phyloP scores from a whole-genome alignment of 495 filamentous ascomycete species.

The Neurospora intermedia region DNA sequence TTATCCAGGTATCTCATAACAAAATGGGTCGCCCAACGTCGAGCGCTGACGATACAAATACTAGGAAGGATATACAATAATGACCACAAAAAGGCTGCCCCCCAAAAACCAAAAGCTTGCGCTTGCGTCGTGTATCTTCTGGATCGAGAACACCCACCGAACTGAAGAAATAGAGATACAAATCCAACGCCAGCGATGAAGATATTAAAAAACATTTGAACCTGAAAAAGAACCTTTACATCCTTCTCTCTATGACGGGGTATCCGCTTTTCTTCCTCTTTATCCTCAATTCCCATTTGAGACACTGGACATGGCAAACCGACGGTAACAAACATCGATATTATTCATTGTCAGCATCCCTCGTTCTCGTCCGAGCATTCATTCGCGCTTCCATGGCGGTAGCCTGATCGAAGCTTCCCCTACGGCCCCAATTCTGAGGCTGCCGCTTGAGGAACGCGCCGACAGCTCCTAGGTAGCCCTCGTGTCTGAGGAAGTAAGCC shows the following conservation, averaged over 20 bases:
- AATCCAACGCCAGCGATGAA: not conserved
- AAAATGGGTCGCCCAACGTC: not conserved
- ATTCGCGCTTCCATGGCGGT: conserved; percentile 6
- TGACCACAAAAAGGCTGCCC: not conserved
- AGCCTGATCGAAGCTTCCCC: conserved; percentile 53
- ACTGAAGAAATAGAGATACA: not conserved
- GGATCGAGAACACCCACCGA: not conserved
- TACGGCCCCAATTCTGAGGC: conserved; percentile 81
- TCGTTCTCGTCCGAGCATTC: conserved; percentile 1
- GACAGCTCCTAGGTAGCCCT: conserved; percentile 93
- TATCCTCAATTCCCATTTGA: not conserved
- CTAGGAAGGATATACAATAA: not conserved
- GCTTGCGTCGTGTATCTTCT: not conserved
- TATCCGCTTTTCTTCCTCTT: not conserved
- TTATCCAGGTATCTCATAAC: not conserved
- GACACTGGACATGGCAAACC: not conserved
- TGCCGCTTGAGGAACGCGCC: conserved; percentile 89
- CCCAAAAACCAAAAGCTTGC: not conserved
- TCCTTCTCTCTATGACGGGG: not conserved
- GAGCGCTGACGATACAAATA: not conserved
- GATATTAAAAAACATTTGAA: not conserved
- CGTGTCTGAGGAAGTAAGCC: conserved; percentile 91
- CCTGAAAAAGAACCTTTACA: not conserved
- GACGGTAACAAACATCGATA: not conserved
- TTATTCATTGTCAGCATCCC: not conserved